These are phyloP conservation scores for Colletotrichum sublineola DNA, from an alignment of 2,329 filamentous ascomycete species.

Conservation along the genomic window DNA sequence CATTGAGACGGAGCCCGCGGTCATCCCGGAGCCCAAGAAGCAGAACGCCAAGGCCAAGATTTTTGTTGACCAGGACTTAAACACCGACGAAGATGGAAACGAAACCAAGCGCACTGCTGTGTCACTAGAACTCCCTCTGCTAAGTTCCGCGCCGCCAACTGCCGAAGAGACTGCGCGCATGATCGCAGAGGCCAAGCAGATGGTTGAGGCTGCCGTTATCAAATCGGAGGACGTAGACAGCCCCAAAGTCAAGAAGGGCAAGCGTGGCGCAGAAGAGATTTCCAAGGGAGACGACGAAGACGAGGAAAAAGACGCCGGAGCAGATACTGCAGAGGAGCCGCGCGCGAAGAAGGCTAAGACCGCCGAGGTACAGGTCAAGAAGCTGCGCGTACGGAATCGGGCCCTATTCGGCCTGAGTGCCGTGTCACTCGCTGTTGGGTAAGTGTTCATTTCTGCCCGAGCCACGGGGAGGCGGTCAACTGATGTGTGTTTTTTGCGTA, in stretches of 20 bases:
- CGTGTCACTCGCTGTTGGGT: slow-evolving; percentile 87
- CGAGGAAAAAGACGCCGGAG: slow-evolving; percentile 60
- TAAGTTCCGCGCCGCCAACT: slow-evolving; percentile 73
- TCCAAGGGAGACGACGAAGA: slow-evolving; percentile 73
- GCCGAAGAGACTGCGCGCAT: slow-evolving; percentile 85
- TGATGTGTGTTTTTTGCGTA: slow-evolving; percentile 40
- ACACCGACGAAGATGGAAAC: slow-evolving; percentile 66
- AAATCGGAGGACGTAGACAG: slow-evolving; percentile 50
- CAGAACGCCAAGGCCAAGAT: slow-evolving; percentile 75
- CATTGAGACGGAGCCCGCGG: slow-evolving; percentile 62
- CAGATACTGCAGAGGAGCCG: slow-evolving; percentile 57
- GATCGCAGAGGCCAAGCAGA: slow-evolving; percentile 87
- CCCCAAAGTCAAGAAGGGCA: slow-evolving; percentile 64
- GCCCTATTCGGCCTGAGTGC: slow-evolving; percentile 89
- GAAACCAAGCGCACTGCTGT: slow-evolving; percentile 81
- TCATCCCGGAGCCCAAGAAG: slow-evolving; percentile 65
- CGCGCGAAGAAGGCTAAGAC: slow-evolving; percentile 84
- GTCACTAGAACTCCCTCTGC: slow-evolving; percentile 79
- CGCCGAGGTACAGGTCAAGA: slow-evolving; percentile 80
- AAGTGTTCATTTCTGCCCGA: background rate
- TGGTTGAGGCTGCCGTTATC: slow-evolving; percentile 79
- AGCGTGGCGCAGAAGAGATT: slow-evolving; percentile 82
- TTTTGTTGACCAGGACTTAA: slow-evolving; percentile 75
- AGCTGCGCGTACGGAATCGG: slow-evolving; percentile 87
- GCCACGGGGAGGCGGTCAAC: slow-evolving; percentile 35